Evolutionary conservation across 2,329 filamentous ascomycete species (phyloP).

Genomic region (Lecanosticta acicola): DNA sequence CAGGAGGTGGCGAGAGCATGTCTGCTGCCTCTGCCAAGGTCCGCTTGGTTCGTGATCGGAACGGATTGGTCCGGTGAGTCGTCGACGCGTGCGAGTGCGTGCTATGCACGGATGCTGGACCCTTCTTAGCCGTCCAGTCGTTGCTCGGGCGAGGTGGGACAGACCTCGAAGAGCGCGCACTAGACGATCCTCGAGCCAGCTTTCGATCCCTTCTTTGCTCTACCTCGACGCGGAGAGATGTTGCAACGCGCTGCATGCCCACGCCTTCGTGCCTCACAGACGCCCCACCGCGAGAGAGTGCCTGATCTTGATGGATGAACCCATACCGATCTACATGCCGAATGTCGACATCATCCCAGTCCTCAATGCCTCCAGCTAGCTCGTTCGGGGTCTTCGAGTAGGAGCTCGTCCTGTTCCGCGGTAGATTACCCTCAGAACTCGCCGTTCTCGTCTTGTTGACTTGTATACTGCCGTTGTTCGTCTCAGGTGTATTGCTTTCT

Average conservation of each 20-base stretch:
- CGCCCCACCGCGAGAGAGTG: conserved; percentile 28
- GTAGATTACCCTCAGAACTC: conserved; percentile 6
- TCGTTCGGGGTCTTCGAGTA: conserved; percentile 48
- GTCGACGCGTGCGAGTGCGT: conserved; percentile 39
- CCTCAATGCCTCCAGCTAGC: conserved; percentile 58
- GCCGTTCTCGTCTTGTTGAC: conserved; percentile 2
- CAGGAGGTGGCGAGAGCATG: conserved; percentile 58
- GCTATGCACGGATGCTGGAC: conserved; percentile 37
- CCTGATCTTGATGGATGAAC: conserved; percentile 51
- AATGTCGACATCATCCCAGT: conserved; percentile 57
- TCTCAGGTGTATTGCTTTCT: conserved; percentile 9
- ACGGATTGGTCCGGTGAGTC: conserved; percentile 33
- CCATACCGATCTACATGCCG: conserved; percentile 60
- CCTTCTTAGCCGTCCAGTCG: conserved; percentile 27
- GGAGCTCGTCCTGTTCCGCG: conserved; percentile 16
- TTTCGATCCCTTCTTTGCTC: conserved; percentile 51
- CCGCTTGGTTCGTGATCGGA: conserved; percentile 50
- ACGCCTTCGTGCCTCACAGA: conserved; percentile 23
- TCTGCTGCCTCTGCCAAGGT: conserved; percentile 56
- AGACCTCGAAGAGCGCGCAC: conserved; percentile 40
- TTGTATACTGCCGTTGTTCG: conserved; percentile 3
- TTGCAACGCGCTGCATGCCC: conserved; percentile 54
- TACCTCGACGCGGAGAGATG: conserved; percentile 51
- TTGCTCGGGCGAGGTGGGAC: conserved; percentile 23
- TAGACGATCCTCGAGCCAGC: conserved; percentile 47